Percentiles rank a stretch among this genome's conserved stretches.
These are phyloP conservation scores for Rhodotorula sp. DNA, from an alignment of 1,284 basidiomycete genomes.

Conservation along the genomic window DNA sequence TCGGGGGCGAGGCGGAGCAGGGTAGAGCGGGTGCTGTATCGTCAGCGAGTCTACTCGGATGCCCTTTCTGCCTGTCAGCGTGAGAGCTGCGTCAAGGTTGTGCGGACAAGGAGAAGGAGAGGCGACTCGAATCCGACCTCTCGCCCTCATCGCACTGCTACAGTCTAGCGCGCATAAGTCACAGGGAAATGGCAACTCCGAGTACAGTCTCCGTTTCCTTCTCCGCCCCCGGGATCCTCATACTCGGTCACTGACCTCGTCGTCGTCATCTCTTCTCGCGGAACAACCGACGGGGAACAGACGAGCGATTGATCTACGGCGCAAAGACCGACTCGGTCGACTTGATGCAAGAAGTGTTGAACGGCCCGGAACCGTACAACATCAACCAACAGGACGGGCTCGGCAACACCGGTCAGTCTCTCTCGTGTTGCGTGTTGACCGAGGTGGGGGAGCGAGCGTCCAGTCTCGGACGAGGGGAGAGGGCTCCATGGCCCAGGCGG, in stretches of 20 bases:
- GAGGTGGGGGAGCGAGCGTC: not conserved
- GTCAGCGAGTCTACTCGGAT: too few relatives aligned
- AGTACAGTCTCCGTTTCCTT: not conserved
- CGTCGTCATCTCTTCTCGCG: not conserved
- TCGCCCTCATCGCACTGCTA: too few relatives aligned
- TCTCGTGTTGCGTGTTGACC: not conserved
- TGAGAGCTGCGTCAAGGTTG: too few relatives aligned
- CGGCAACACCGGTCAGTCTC: conserved; percentile 31
- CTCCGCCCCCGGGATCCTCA: too few relatives aligned
- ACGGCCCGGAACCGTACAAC: conserved; percentile 53
- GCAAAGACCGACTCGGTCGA: conserved; percentile 73
- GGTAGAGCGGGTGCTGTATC: too few relatives aligned
- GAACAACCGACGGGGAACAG: conserved; percentile 50
- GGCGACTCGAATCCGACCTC: not conserved
- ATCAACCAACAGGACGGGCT: conserved; percentile 71
- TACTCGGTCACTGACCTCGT: not conserved
- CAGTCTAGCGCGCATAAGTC: not conserved
- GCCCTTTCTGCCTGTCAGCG: too few relatives aligned
- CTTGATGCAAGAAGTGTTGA: conserved; percentile 62
- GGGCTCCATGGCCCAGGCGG: too few relatives aligned
- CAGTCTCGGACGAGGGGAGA: not conserved
- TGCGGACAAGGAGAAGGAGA: too few relatives aligned
- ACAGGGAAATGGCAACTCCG: conserved; percentile 4
- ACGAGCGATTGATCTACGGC: conserved; percentile 70
- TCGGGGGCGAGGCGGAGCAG: too few relatives aligned